These are phyloP conservation scores for Mangifera indica DNA, from an alignment of 345 rosid genomes.

Conservation along the genomic window DNA sequence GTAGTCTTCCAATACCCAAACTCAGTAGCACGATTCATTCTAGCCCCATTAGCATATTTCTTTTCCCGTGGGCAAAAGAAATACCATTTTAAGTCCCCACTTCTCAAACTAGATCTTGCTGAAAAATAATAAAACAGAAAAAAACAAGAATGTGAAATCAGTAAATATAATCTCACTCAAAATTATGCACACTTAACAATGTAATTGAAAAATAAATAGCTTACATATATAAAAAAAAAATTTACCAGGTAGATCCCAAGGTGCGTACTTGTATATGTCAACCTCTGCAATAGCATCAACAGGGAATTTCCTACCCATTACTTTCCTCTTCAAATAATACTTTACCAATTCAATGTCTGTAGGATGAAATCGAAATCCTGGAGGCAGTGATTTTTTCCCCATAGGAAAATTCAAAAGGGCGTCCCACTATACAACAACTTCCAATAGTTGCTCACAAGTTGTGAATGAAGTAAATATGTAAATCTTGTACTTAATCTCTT, in stretches of 20 bases:
- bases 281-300: conserved; percentile 51
- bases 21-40: conserved; percentile 47
- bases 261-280: conserved; percentile 62
- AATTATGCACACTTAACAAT: neutral
- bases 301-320: conserved; percentile 42
- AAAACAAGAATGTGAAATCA: neutral
- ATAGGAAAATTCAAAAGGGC: conserved; percentile 22
- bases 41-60: conserved; percentile 51
- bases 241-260: conserved; percentile 64
- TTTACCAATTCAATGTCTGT: conserved; percentile 68
- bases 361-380: conserved; percentile 89
- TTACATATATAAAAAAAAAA: no score
- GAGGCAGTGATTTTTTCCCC: conserved; percentile 42
- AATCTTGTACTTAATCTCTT: neutral
- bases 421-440: conserved; percentile 19
- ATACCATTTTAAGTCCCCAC: conserved; percentile 73
- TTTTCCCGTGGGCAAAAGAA: conserved; percentile 72
- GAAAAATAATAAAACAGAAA: no score
- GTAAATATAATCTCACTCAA: neutral
- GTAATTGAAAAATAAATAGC: neutral
- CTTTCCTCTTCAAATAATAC: conserved; percentile 68
- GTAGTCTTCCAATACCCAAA: conserved; percentile 77
- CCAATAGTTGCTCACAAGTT: neutral
- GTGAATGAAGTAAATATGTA: neutral
- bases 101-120: conserved; percentile 38